phyloP scores from a whole-genome alignment of 2,329 filamentous ascomycete species.

The Thelonectria blattea region DNA sequence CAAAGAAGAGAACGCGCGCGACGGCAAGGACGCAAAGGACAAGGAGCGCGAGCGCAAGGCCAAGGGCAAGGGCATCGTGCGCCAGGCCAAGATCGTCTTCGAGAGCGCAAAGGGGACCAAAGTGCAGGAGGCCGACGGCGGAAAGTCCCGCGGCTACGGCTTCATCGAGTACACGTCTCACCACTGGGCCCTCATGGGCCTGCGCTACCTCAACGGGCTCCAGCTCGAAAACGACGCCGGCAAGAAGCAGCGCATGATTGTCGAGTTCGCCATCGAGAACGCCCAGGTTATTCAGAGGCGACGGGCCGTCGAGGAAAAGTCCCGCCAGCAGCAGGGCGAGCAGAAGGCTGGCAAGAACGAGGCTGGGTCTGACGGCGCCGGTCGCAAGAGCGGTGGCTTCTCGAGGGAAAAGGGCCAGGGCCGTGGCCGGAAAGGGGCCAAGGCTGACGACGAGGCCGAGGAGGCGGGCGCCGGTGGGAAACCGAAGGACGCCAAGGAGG shows the following conservation, averaged over 20 bases:
- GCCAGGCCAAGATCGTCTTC: conserved; percentile 93
- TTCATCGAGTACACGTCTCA: conserved; percentile 98
- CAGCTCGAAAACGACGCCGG: conserved; percentile 66
- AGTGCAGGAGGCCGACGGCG: conserved; percentile 76
- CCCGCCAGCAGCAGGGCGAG: conserved; percentile 37
- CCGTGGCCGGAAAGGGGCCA: conserved; percentile 27
- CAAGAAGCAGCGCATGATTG: conserved; percentile 87
- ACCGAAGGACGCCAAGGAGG: conserved; percentile 45
- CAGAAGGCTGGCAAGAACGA: conserved; percentile 13
- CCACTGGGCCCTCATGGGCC: conserved; percentile 90
- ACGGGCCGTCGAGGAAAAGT: conserved; percentile 45
- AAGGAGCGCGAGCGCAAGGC: conserved; percentile 80
- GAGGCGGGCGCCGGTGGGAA: conserved; percentile 38
- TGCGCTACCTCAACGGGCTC: conserved; percentile 90
- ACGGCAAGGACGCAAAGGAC: conserved; percentile 78
- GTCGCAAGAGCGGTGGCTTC: conserved; percentile 26
- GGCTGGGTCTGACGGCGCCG: conserved; percentile 22
- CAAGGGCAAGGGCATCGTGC: conserved; percentile 85
- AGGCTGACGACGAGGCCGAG: conserved; percentile 15
- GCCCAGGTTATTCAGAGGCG: conserved; percentile 90
- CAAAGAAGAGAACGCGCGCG: conserved; percentile 85
- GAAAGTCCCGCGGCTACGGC: conserved; percentile 90
- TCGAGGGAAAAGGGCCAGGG: conserved; percentile 31
- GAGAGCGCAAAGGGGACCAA: conserved; percentile 87
- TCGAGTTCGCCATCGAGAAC: conserved; percentile 98